Evolutionary conservation across 192 early-diverging fungal genomes (phyloP).

Genomic region (Entomortierella parvispora): DNA sequence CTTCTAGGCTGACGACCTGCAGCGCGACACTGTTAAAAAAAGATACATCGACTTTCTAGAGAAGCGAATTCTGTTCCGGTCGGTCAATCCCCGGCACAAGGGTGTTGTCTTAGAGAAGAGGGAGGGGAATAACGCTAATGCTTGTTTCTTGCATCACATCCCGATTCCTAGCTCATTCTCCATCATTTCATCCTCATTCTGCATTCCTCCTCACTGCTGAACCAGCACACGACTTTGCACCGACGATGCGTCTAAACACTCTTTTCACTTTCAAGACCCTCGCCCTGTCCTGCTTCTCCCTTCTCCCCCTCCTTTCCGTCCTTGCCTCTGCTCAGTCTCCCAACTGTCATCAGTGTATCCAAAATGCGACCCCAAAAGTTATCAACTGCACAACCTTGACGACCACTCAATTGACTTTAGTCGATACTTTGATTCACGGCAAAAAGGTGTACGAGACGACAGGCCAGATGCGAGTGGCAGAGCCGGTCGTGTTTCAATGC

Average conservation of each 20-base stretch:
- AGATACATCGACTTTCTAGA: no score
- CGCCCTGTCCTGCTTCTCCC: constrained; percentile 2
- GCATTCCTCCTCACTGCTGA: background rate
- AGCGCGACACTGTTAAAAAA: no score
- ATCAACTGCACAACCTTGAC: constrained; percentile 8
- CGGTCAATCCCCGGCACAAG: no score
- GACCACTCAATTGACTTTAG: background rate
- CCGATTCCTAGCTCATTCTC: background rate
- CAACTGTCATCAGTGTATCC: constrained; percentile 25
- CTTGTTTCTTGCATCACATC: background rate
- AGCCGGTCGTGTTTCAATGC: constrained; percentile 20
- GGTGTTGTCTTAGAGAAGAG: no score
- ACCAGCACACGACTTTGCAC: no score
- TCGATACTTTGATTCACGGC: constrained; percentile 21
- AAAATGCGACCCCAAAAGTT: constrained; percentile 6
- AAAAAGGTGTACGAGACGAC: background rate
- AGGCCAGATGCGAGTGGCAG: background rate
- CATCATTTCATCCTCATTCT: background rate
- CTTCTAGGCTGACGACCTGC: no score
- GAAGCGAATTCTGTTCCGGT: no score
- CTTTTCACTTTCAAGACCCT: background rate
- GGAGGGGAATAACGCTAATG: no score
- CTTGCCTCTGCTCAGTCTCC: constrained; percentile 16
- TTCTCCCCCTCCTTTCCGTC: background rate
- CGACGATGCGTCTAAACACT: no score